Evolutionary conservation across 1,284 basidiomycete species (phyloP).

Genomic region (Chalciporus sp.): DNA sequence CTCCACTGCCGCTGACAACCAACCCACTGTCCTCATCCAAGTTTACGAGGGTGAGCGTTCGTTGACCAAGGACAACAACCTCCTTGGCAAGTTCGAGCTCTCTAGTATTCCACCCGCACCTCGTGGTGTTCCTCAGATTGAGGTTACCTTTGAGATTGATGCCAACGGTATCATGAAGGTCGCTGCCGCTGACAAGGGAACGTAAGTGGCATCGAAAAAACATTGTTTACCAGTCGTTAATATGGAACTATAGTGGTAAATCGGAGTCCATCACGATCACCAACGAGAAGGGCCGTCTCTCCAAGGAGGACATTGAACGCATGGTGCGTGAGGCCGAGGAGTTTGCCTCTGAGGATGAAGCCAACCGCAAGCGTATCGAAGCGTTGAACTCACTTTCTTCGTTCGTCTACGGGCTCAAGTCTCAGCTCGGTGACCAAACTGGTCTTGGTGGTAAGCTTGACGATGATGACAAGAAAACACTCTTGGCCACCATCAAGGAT

Average conservation of each 20-base stretch:
- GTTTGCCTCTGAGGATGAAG: constrained; percentile 85
- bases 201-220: constrained; percentile 49
- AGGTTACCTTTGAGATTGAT: constrained; percentile 94
- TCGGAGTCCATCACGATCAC: constrained; percentile 87
- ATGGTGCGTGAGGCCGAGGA: constrained; percentile 94
- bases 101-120: constrained; percentile 92
- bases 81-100: constrained; percentile 96
- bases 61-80: constrained; percentile 97
- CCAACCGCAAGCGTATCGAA: constrained; percentile 87
- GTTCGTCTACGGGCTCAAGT: constrained; percentile 84
- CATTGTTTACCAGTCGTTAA: too few relatives aligned
- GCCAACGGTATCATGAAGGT: constrained; percentile 94
- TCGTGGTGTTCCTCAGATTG: constrained; percentile 93
- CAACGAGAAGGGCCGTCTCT: constrained; percentile 85
- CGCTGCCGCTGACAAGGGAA: constrained; percentile 88
- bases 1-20: constrained; percentile 95
- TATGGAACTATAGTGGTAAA: constrained; percentile 65
- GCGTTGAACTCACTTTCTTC: constrained; percentile 78
- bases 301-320: constrained; percentile 86
- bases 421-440: constrained; percentile 83
- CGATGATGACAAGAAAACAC: constrained; percentile 87
- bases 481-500: constrained; percentile 85
- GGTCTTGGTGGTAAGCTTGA: constrained; percentile 90
- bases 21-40: constrained; percentile 88
- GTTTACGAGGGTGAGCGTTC: constrained; percentile 96